Base-by-base conservation (phyloP, 805 yeast genomes). In the Spathaspora passalidarum region DNA sequence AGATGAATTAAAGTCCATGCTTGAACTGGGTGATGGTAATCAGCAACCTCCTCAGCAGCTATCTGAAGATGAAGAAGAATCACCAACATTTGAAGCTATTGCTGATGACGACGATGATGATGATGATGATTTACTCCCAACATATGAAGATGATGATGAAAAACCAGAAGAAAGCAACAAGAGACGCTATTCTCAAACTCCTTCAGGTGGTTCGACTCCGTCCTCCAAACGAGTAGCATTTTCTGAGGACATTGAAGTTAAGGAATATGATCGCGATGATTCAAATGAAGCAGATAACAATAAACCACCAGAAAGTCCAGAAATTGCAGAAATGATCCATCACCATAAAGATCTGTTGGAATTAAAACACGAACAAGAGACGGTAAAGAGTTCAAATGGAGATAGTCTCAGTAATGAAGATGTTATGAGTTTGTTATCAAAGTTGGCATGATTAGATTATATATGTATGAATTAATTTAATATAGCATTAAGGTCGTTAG, bases 241-340 rank as follows among this genome's bases (percentile, higher is more conserved):
- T 46, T 63, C 73, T 0, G 75, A 70, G 42, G 68, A 69, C 37
- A 58, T 71, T 14, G 70, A 71, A 51, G 60, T 71, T 23, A 71
- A 71, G 48, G 76, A 71, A 49, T 71, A 57, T 46, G 70, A 65
- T 22, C 51, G 68, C 6, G 76, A 70, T 39, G 72, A 67, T n/a
- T 59, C 60, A 22, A 51, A 60, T 3, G 60, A 56, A 22, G 49
- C 40, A 10, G 56, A 57, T 20, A 54, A 56, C 49, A 42, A 8
- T 54, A 56, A 22, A 55, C 56, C 26, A 55, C 52, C 52, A n/a
- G 54, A 55, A 21, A 53, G 42, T 13, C 49, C 52, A 32, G 60
- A 52, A 9, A 62, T 56, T 43, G 59, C 53, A 17, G 44, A 45
- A 9, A 20, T 41, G 39, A 36, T 41, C n/a, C 38, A 32, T 19